These are phyloP conservation scores for Apiospora marii DNA, from an alignment of 2,329 filamentous ascomycete species.

Conservation along the genomic window DNA sequence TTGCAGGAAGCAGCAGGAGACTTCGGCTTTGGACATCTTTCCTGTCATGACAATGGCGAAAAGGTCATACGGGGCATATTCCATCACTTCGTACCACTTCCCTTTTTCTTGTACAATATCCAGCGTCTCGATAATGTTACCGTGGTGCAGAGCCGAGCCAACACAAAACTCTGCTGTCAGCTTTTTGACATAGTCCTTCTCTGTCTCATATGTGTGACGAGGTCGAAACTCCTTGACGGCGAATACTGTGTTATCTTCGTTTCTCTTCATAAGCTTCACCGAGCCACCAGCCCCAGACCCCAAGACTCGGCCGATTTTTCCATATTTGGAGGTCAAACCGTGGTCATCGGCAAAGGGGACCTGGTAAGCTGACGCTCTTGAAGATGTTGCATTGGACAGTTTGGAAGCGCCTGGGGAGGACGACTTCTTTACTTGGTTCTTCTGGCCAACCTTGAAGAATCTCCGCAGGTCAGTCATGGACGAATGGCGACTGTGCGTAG, in stretches of 20 bases:
- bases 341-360: constrained; percentile 96
- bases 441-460: constrained; percentile 87
- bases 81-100: constrained; percentile 99
- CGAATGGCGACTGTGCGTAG: constrained; percentile 65
- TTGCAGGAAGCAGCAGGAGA: constrained; percentile 90
- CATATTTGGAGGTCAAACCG: constrained; percentile 88
- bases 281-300: constrained; percentile 95
- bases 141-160: constrained; percentile 94
- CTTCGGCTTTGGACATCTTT: constrained; percentile 91
- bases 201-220: constrained; percentile 89
- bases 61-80: constrained; percentile 93
- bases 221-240: constrained; percentile 97
- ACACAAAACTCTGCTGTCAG: constrained; percentile 98
- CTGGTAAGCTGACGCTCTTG: constrained; percentile 60
- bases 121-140: constrained; percentile 97
- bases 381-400: constrained; percentile 54
- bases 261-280: constrained; percentile 91
- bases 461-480: constrained; percentile 96
- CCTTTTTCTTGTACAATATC: constrained; percentile 95
- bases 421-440: constrained; percentile 68
- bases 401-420: constrained; percentile 67
- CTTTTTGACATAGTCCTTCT: constrained; percentile 97
- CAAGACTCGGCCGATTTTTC: constrained; percentile 92
- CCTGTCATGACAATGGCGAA: constrained; percentile 99
- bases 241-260: constrained; percentile 90